Evolutionary conservation across 2,329 filamentous ascomycete species (phyloP).

Genomic region (Emergomyces orientalis): DNA sequence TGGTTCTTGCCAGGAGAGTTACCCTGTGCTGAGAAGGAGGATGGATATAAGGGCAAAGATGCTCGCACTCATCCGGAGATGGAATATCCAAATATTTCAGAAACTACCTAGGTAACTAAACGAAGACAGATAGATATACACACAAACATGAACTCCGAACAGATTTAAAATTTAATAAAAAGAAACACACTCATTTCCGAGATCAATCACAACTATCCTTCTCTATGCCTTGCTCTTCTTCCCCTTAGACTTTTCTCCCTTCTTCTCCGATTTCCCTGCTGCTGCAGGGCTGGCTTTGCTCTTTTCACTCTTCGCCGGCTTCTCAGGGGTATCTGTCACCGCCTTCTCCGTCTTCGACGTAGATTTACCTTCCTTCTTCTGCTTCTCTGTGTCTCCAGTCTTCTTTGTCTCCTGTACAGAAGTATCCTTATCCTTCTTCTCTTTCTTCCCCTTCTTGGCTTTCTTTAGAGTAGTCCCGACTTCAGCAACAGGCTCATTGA

Average conservation of each 20-base stretch:
- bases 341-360: not conserved
- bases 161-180: not conserved
- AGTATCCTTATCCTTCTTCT: conserved; percentile 25
- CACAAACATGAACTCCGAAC: not conserved
- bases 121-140: not conserved
- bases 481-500: conserved; percentile 16
- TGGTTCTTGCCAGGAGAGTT: no score
- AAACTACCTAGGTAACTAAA: no score
- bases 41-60: no score
- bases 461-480: conserved; percentile 28
- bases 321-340: conserved; percentile 4
- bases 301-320: conserved; percentile 11
- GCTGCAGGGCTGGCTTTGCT: conserved; percentile 14
- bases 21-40: no score
- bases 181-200: not conserved
- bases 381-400: not conserved
- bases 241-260: conserved; percentile 17
- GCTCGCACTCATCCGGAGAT: no score
- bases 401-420: not conserved
- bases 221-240: conserved; percentile 21
- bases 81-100: no score
- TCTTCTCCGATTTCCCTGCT: conserved; percentile 10
- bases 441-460: conserved; percentile 21
- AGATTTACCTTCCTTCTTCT: not conserved
- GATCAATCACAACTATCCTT: not conserved